These are phyloP conservation scores for Galerina marginata DNA, from an alignment of 768 basidiomycete genomes.

Conservation along the genomic window DNA sequence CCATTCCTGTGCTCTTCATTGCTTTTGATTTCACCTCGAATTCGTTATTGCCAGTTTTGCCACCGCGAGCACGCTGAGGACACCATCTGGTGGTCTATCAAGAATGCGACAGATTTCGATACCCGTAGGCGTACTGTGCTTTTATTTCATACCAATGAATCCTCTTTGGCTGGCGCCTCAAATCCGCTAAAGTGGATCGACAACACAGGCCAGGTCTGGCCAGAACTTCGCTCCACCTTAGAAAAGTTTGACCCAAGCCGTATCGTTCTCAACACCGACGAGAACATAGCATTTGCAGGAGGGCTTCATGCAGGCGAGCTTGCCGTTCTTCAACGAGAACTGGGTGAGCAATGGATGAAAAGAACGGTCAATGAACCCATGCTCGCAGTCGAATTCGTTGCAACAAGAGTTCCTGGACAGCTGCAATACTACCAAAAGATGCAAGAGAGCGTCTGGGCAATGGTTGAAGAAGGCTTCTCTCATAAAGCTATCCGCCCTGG, in stretches of 20 bases:
- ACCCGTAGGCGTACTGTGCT: slow-evolving; percentile 53
- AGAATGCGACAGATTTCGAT: slow-evolving; percentile 53
- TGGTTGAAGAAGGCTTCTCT: slow-evolving; percentile 59
- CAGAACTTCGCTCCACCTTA: slow-evolving; percentile 44
- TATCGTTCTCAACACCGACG: slow-evolving; percentile 53
- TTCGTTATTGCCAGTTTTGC: slow-evolving; percentile 36
- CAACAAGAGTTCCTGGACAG: slow-evolving; percentile 46
- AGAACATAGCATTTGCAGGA: slow-evolving; percentile 51
- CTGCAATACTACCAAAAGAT: slow-evolving; percentile 48
- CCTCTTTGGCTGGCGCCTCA: slow-evolving; percentile 38
- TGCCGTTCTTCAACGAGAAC: slow-evolving; percentile 38
- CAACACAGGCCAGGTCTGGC: slow-evolving; percentile 55
- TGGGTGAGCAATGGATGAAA: slow-evolving; percentile 48
- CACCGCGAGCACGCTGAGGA: slow-evolving; percentile 61
- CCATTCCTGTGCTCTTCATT: not conserved
- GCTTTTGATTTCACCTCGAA: not conserved
- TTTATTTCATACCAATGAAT: slow-evolving; percentile 52
- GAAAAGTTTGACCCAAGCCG: slow-evolving; percentile 40
- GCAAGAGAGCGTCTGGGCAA: slow-evolving; percentile 57
- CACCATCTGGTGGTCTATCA: slow-evolving; percentile 56
- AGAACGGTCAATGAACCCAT: slow-evolving; percentile 47
- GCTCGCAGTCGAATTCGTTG: slow-evolving; percentile 54
- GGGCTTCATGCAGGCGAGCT: slow-evolving; percentile 58
- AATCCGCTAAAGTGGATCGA: slow-evolving; percentile 55
- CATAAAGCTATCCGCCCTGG: slow-evolving; percentile 45